Conservation (phyloP, 352 stramenopile species). For the Phytophthora quininea region DNA sequence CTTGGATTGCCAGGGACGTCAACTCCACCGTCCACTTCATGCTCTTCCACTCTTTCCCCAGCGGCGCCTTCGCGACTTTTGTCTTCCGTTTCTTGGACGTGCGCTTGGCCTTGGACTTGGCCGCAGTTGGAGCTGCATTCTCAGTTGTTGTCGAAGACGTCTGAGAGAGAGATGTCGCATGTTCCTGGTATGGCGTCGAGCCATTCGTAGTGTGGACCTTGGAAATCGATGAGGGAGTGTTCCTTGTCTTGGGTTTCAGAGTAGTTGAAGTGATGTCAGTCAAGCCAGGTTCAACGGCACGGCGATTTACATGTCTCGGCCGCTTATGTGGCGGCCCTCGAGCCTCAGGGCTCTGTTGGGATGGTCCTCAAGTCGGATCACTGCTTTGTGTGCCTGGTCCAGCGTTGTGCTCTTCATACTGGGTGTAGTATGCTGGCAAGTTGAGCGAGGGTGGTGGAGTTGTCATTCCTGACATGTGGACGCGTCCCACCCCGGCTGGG, state of each 20-base stretch:
- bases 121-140: no score
- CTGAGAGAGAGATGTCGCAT: neutral
- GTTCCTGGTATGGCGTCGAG: neutral
- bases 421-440: neutral
- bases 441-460: neutral
- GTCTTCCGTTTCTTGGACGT: neutral
- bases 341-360: neutral
- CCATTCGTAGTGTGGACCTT: no score
- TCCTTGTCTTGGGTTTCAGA: no score
- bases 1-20: neutral
- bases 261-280: no score
- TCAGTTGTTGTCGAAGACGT: neutral
- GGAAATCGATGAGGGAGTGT: no score
- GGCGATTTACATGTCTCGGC: neutral
- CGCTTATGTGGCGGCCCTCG: neutral
- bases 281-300: neutral
- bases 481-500: neutral
- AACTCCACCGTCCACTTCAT: slow-evolving; percentile 5
- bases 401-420: neutral
- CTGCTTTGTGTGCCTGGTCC: neutral
- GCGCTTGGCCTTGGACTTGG: neutral
- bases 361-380: neutral
- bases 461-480: neutral
- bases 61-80: neutral
- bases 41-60: neutral